Percentiles rank a stretch among this genome's conserved stretches.
phyloP scores from a whole-genome alignment of 805 yeast species.

The Phaffomyces thermotolerans region DNA sequence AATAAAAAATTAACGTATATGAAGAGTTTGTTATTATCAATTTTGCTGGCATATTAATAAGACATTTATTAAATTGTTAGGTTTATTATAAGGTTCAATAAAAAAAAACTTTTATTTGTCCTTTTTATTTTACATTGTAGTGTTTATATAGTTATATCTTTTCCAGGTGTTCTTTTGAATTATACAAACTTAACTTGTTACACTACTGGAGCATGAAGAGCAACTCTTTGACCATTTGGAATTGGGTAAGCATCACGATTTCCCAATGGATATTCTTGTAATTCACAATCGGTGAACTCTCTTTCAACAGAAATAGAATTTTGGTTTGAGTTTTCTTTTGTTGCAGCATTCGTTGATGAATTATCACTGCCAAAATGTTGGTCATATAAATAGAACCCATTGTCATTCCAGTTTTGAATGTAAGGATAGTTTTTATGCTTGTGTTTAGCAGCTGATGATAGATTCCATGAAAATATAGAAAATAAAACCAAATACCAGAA shows the following conservation, averaged over 20 bases:
- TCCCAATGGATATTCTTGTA: slow-evolving; percentile 17
- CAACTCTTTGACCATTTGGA: slow-evolving; percentile 18
- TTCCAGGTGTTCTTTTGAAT: neutral
- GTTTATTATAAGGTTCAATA: no score
- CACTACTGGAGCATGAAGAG: neutral
- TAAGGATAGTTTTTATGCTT: slow-evolving; percentile 18
- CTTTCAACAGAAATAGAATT: slow-evolving; percentile 3
- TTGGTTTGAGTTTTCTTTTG: neutral
- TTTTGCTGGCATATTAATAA: no score
- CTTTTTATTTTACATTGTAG: no score
- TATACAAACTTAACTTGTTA: neutral
- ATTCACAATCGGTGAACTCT: slow-evolving; percentile 20
- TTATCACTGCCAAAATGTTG: slow-evolving; percentile 11
- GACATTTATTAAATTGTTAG: no score
- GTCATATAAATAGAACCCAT: slow-evolving; percentile 21
- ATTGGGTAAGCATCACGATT: slow-evolving; percentile 17
- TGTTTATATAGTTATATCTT: no score
- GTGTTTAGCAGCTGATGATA: slow-evolving; percentile 51
- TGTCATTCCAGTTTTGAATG: slow-evolving; percentile 19
- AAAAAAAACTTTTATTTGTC: no score
- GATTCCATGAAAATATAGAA: slow-evolving; percentile 58
- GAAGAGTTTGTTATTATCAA: no score
- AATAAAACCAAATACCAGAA: slow-evolving; percentile 75
- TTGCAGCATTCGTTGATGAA: neutral
- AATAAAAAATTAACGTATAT: no score